Conservation (phyloP, 805 yeast species). For the Ogataea paraovalis region DNA sequence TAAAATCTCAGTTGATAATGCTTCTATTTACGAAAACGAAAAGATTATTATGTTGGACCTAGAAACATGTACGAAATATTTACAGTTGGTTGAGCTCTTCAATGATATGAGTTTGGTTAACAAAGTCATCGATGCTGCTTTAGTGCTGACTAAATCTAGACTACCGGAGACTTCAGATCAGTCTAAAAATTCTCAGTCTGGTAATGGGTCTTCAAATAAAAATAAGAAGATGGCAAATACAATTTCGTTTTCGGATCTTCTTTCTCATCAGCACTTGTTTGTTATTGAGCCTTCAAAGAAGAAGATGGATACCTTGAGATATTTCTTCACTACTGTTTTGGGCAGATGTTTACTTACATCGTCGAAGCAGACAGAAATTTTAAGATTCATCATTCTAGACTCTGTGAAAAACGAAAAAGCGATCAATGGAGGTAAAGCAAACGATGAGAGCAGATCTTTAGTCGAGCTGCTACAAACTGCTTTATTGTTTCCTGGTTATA, state of each 20-base stretch:
- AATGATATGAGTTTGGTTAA: constrained; percentile 50
- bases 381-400: constrained; percentile 39
- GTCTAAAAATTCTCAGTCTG: constrained; percentile 11
- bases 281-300: constrained; percentile 35
- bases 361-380: constrained; percentile 59
- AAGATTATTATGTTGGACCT: constrained; percentile 31
- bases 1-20: constrained; percentile 37
- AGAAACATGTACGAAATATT: constrained; percentile 24
- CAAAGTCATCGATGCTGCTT: constrained; percentile 55
- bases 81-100: constrained; percentile 22
- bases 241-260: constrained; percentile 61
- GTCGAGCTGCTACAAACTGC: constrained; percentile 50
- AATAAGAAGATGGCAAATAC: constrained; percentile 31
- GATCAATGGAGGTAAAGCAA: constrained; percentile 25
- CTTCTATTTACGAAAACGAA: constrained; percentile 27
- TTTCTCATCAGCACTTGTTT: constrained; percentile 62
- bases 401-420: constrained; percentile 30
- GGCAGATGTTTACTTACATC: constrained; percentile 51
- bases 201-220: constrained; percentile 17
- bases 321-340: constrained; percentile 48
- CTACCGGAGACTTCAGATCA: constrained; percentile 15
- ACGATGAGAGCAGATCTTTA: constrained; percentile 29
- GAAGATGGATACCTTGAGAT: constrained; percentile 35
- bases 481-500: constrained; percentile 63
- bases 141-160: constrained; percentile 42